Evolutionary conservation across 192 early-diverging fungal species (phyloP).

Genomic region (Physocladia obscura): DNA sequence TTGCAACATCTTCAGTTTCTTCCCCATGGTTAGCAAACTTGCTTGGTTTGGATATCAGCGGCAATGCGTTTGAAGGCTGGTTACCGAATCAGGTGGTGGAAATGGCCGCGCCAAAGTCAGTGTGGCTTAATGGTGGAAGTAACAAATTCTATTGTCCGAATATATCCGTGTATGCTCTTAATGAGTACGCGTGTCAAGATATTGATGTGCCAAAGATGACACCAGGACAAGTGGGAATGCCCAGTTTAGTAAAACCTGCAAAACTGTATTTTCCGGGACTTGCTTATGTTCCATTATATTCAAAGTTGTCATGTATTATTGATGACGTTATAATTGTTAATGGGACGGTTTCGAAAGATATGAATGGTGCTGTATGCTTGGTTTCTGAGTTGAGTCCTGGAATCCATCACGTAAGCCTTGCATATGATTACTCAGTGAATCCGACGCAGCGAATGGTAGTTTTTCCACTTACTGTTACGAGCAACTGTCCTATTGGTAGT

Average conservation of each 20-base stretch:
- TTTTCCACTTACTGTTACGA: not conserved
- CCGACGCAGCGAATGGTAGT: not conserved
- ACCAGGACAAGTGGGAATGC: constrained; percentile 7
- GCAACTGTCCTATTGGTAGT: constrained; percentile 2
- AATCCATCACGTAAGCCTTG: not conserved
- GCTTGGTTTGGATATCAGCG: not conserved
- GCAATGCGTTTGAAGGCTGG: constrained; percentile 20
- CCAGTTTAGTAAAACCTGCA: not conserved
- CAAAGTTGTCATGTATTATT: not conserved
- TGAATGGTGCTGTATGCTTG: not conserved
- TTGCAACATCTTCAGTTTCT: no score
- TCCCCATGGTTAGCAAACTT: not conserved
- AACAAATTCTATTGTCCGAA: constrained; percentile 9
- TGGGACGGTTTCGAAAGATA: not conserved
- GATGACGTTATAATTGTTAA: not conserved
- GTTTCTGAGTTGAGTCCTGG: not conserved
- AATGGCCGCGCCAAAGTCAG: not conserved
- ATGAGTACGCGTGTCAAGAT: not conserved
- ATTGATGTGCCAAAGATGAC: no score
- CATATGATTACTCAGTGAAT: not conserved
- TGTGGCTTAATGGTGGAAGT: not conserved
- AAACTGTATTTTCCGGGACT: not conserved
- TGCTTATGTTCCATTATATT: not conserved
- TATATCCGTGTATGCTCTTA: not conserved
- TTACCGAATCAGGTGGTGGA: not conserved